Evolutionary conservation across 2,329 filamentous ascomycete species (phyloP).

Genomic region (Mycosphaerelloides madeirae): DNA sequence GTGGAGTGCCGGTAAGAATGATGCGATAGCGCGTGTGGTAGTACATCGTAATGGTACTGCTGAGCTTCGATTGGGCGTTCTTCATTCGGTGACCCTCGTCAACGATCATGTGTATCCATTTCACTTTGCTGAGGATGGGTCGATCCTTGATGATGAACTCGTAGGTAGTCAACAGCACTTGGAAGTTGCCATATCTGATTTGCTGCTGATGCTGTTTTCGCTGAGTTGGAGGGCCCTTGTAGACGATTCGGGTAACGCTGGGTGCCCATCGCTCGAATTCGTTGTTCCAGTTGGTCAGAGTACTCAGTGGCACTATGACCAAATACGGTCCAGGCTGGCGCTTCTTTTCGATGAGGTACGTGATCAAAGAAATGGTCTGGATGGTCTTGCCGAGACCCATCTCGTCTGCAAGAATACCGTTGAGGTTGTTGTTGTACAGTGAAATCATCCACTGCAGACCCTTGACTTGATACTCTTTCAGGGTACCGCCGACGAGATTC

Average conservation of each 20-base stretch:
- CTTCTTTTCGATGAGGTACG: conserved; percentile 95
- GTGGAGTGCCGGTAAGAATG: conserved; percentile 92
- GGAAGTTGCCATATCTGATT: conserved; percentile 91
- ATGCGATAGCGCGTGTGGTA: conserved; percentile 92
- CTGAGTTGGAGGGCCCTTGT: conserved; percentile 87
- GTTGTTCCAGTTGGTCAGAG: conserved; percentile 95
- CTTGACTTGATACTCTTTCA: conserved; percentile 98
- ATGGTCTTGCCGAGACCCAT: conserved; percentile 99
- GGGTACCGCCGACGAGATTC: conserved; percentile 82
- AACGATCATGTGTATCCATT: conserved; percentile 99
- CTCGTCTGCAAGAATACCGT: conserved; percentile 96
- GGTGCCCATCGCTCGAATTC: conserved; percentile 99
- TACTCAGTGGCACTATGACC: conserved; percentile 95
- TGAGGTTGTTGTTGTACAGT: conserved; percentile 99
- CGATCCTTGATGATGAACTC: conserved; percentile 99
- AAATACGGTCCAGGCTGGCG: conserved; percentile 86
- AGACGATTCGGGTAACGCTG: conserved; percentile 78
- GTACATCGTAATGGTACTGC: conserved; percentile 88
- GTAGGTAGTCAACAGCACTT: conserved; percentile 94
- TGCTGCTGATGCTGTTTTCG: conserved; percentile 89
- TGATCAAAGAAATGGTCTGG: conserved; percentile 95
- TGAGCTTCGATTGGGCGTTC: conserved; percentile 93
- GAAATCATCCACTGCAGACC: conserved; percentile 99
- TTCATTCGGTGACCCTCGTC: conserved; percentile 99
- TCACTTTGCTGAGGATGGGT: conserved; percentile 92